Base-by-base conservation (phyloP, 345 rosid genomes). In the Anacardium occidentale region DNA sequence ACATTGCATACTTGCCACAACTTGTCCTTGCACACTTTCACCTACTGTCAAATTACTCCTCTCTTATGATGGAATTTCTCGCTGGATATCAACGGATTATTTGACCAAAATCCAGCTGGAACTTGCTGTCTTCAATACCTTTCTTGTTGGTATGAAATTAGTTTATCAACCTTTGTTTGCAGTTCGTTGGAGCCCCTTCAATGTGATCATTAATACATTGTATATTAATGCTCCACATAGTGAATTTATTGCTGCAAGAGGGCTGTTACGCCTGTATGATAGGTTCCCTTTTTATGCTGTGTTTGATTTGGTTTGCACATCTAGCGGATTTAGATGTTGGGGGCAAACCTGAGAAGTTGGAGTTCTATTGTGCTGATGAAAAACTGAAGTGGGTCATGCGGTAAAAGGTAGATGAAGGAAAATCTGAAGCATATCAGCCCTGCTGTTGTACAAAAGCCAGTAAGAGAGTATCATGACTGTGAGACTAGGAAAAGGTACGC, bases 321-420 rank as follows among this genome's bases (percentile, higher is more conserved):
- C 98, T 2, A 87, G 93, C 11, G 90, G 86, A 71, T 60, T n/a
- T 95, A 75, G 98, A 91, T 76, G 80, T 79, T 3, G 94, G 82
- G 44, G 90, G 85, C 8, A 90, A 85, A 77, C 78, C 81, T 0
- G 96, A 91, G 76, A 92, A 92, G 70, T 22, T 92, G 62, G 99
- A 95, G 90, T 91, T 89, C 70, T 80, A 66, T 18, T 95, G 94
- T 66, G 90, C 83, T 15, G 79, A 69, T 17, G 96, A 91, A 95
- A 88, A 83, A 95, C 83, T 92, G 71, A 95, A 92, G 77, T 95
- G 98, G 97, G 97, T 88, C 21, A 83, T 87, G 14, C 96, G 99
- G 22, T 97, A 92, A 85, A 92, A 92, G 75, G 60, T 54, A 18
- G 94, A 89, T 78, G 63, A 79, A 0, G 85, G 86, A 32, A 88